A percentile compares a stretch with the other conserved stretches of the same genome.
Evolutionary conservation across 441 rosid species (phyloP).

Genomic region (Corymbia calophylla): DNA sequence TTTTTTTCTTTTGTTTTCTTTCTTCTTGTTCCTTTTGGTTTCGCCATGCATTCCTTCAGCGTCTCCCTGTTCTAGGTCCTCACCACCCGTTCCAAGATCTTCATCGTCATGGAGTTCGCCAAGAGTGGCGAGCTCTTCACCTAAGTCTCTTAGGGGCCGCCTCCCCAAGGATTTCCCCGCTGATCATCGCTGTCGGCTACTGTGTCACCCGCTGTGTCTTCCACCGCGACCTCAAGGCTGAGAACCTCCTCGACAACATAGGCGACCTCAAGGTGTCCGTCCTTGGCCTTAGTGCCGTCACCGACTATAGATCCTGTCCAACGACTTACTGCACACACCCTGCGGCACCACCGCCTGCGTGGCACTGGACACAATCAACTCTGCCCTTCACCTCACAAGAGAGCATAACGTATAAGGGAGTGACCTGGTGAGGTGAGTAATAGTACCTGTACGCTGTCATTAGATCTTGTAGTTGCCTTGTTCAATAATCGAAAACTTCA

Average conservation of each 20-base stretch:
- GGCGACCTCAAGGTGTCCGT: background rate
- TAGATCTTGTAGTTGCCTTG: background rate
- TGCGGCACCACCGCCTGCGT: background rate
- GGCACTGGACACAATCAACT: background rate
- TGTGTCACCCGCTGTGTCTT: background rate
- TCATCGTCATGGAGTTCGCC: background rate
- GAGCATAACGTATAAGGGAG: background rate
- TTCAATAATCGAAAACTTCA: background rate
- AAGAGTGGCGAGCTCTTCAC: background rate
- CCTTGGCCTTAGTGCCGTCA: background rate
- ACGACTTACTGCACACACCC: background rate
- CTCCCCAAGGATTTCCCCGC: background rate
- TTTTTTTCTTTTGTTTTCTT: background rate
- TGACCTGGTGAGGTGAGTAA: background rate
- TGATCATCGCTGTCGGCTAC: background rate
- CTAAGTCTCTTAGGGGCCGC: background rate
- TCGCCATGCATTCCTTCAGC: background rate
- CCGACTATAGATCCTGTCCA: background rate
- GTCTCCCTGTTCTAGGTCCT: background rate
- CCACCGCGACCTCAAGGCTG: background rate
- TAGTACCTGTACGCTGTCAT: background rate
- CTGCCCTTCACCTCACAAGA: background rate
- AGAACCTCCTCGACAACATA: background rate
- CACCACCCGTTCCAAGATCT: background rate
- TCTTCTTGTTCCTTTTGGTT: background rate